A percentile compares a stretch with the other conserved stretches of the same genome.
phyloP scores from a whole-genome alignment of 2,329 filamentous ascomycete species.

The Karstenula rhodostoma region DNA sequence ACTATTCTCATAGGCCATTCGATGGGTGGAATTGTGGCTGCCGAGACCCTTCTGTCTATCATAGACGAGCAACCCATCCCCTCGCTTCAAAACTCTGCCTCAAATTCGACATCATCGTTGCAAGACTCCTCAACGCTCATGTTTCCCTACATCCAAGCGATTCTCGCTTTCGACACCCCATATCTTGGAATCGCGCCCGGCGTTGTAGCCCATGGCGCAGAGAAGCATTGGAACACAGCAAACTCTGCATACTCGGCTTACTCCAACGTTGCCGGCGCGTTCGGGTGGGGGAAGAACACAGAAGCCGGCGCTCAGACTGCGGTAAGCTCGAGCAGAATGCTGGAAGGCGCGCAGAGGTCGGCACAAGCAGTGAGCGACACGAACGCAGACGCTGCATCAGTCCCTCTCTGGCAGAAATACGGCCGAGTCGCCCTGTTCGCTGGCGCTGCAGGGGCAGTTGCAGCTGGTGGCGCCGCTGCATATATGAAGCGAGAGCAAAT shows the following conservation, averaged over 20 bases:
- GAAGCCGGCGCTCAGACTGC: slow-evolving; percentile 25
- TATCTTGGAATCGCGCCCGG: slow-evolving; percentile 83
- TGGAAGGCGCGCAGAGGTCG: slow-evolving; percentile 38
- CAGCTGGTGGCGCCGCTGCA: slow-evolving; percentile 83
- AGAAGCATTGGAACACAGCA: slow-evolving; percentile 82
- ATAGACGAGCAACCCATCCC: slow-evolving; percentile 61
- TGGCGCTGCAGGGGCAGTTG: slow-evolving; percentile 79
- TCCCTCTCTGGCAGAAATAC: slow-evolving; percentile 75
- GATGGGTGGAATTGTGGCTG: slow-evolving; percentile 90
- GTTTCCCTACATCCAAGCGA: slow-evolving; percentile 91
- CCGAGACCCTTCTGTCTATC: slow-evolving; percentile 82
- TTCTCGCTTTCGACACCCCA: slow-evolving; percentile 94
- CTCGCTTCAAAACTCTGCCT: slow-evolving; percentile 45
- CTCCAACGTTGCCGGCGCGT: slow-evolving; percentile 68
- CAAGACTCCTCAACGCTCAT: slow-evolving; percentile 70
- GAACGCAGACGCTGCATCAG: slow-evolving; percentile 54
- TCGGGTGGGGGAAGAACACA: slow-evolving; percentile 65
- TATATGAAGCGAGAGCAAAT: slow-evolving; percentile 87
- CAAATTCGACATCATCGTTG: slow-evolving; percentile 43
- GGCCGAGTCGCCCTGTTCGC: slow-evolving; percentile 86
- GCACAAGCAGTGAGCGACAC: slow-evolving; percentile 49
- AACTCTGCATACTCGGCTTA: slow-evolving; percentile 72
- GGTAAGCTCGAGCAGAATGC: slow-evolving; percentile 46
- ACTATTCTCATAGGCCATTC: slow-evolving; percentile 86
- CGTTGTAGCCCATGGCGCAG: slow-evolving; percentile 85